phyloP scores from a whole-genome alignment of 345 rosid species.

The Physaria fendleri region DNA sequence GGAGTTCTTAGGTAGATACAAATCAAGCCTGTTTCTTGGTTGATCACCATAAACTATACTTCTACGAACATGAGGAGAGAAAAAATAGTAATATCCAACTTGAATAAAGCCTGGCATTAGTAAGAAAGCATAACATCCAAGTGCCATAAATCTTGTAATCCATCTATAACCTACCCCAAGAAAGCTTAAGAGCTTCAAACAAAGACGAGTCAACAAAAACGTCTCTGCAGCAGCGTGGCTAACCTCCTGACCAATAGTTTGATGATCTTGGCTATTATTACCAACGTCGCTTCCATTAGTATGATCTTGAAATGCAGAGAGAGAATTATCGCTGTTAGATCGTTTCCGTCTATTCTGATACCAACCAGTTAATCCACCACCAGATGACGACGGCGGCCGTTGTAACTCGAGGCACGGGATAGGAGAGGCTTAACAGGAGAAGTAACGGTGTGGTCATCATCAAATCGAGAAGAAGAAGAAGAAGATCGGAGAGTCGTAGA shows the following conservation, averaged over 20 bases:
- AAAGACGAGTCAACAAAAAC: constrained; percentile 51
- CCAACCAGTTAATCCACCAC: constrained; percentile 12
- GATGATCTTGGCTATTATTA: constrained; percentile 20
- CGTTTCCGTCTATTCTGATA: constrained; percentile 57
- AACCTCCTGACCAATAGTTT: constrained; percentile 43
- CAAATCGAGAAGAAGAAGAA: constrained; percentile 38
- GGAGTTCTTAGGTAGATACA: constrained; percentile 69
- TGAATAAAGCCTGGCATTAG: constrained; percentile 95
- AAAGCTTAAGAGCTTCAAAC: constrained; percentile 58
- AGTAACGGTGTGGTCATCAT: constrained; percentile 34
- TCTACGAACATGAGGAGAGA: constrained; percentile 68
- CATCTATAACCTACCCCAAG: constrained; percentile 98
- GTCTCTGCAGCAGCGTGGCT: constrained; percentile 65
- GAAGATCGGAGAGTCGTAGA: too few species aligned
- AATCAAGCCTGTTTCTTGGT: constrained; percentile 97
- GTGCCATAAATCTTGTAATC: constrained; percentile 83
- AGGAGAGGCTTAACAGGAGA: constrained; percentile 42
- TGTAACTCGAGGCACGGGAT: constrained; percentile 47
- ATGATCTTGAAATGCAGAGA: constrained; percentile 36
- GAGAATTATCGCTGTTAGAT: constrained; percentile 50
- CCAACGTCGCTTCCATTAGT: constrained; percentile 11
- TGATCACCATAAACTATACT: constrained; percentile 82
- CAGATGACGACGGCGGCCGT: background rate
- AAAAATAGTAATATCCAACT: constrained; percentile 92
- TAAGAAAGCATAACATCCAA: constrained; percentile 73